phyloP scores from a whole-genome alignment of 768 basidiomycete genomes.

The Leccinum subgranulosum region DNA sequence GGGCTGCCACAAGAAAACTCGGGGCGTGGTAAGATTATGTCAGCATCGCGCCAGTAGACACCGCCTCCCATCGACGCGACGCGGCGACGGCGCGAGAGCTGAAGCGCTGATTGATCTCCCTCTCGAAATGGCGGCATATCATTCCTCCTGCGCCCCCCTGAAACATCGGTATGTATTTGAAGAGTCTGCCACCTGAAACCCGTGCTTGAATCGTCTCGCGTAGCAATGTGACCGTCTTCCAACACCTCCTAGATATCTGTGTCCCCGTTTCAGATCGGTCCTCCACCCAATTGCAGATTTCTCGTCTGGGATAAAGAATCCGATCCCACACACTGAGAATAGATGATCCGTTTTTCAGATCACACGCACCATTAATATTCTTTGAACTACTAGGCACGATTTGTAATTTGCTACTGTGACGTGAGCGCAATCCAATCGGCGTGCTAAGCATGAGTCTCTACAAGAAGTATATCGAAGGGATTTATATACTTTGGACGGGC shows the following conservation, averaged over 20 bases:
- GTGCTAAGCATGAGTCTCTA: background rate
- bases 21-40: constrained; percentile 33
- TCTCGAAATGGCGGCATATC: background rate
- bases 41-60: constrained; percentile 16
- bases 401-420: background rate
- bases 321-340: background rate
- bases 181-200: background rate
- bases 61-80: background rate
- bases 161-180: background rate
- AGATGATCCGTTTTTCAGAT: background rate
- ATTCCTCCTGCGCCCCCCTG: background rate
- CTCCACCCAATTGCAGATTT: background rate
- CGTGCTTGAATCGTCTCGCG: background rate
- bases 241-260: background rate
- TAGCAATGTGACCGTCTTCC: background rate
- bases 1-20: constrained; percentile 29
- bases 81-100: background rate
- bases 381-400: too few relatives aligned
- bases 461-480: background rate
- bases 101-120: background rate
- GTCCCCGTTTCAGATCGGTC: background rate
- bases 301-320: background rate
- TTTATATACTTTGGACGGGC: background rate
- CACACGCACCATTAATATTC: background rate
- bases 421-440: background rate